Conservation (phyloP, 1,284 basidiomycete genomes). For the Trichosporon asahii region DNA sequence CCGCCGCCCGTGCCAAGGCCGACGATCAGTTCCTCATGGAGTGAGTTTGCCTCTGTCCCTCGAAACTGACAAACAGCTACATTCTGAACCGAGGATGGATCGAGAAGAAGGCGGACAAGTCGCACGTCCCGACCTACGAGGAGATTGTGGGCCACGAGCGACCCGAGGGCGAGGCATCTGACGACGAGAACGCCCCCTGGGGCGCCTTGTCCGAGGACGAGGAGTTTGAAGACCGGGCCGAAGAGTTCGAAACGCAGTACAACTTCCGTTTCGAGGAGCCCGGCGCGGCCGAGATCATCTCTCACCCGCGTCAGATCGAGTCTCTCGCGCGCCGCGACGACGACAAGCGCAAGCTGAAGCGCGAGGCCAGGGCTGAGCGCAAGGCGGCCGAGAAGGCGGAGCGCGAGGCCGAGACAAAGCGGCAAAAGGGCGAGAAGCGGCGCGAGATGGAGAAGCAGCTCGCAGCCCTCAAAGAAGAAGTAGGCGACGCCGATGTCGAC, state of each 20-base stretch:
- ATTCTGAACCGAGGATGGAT: constrained; percentile 95
- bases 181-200: constrained; percentile 48
- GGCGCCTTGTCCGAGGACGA: constrained; percentile 55
- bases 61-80: constrained; percentile 61
- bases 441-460: constrained; percentile 75
- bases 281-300: constrained; percentile 63
- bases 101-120: constrained; percentile 60
- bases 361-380: constrained; percentile 68
- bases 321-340: constrained; percentile 72
- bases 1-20: constrained; percentile 42
- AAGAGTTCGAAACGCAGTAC: constrained; percentile 76
- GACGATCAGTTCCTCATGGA: constrained; percentile 76
- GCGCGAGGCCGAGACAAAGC: constrained; percentile 72
- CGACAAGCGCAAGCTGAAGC: constrained; percentile 73
- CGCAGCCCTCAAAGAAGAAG: constrained; percentile 58
- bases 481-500: constrained; percentile 61
- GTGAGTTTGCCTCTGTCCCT: constrained; percentile 57
- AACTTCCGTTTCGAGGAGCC: constrained; percentile 94
- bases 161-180: constrained; percentile 35
- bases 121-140: constrained; percentile 74
- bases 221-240: constrained; percentile 68
- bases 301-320: constrained; percentile 71
- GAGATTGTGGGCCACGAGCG: constrained; percentile 60
- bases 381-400: constrained; percentile 73
- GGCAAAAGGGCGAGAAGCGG: constrained; percentile 76